Percentiles rank a stretch among this genome's conserved stretches.
These are phyloP conservation scores for Tetradesmus lagerheimii DNA, from an alignment of 139 green algal species.

Conservation along the genomic window DNA sequence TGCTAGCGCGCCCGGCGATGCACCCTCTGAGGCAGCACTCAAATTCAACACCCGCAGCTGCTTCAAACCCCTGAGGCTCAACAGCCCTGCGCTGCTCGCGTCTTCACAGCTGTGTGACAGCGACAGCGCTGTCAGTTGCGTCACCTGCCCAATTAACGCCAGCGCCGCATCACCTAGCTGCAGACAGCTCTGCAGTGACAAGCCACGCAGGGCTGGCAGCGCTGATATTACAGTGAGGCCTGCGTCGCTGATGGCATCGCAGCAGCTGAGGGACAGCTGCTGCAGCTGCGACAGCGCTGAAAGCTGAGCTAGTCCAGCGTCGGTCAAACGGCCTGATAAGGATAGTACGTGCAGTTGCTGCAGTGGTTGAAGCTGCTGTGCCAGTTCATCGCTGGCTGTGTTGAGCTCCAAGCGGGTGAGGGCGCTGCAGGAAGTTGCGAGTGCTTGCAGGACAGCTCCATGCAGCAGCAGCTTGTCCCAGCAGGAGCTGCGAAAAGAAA, in stretches of 20 bases:
- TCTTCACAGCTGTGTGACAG: slow-evolving; percentile 25
- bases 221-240: not conserved
- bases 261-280: slow-evolving; percentile 36
- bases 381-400: not conserved
- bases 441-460: not conserved
- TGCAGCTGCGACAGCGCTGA: not conserved
- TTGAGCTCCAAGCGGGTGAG: not conserved
- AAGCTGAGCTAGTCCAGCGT: not conserved
- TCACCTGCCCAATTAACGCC: not conserved
- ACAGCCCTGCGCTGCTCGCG: slow-evolving; percentile 1
- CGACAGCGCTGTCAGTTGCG: not conserved
- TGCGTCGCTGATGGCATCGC: slow-evolving; percentile 10
- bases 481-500: not conserved
- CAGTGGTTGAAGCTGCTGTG: not conserved
- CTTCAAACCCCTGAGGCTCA: not conserved
- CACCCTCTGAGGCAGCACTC: slow-evolving; percentile 11
- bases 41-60: not conserved
- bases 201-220: not conserved
- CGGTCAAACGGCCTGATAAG: not conserved
- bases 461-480: slow-evolving; percentile 1
- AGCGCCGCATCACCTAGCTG: slow-evolving; percentile 2
- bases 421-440: not conserved
- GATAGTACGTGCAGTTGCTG: not conserved
- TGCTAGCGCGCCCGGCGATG: not conserved
- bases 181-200: slow-evolving; percentile 11